phyloP scores from a whole-genome alignment of 768 basidiomycete species.

The Harrya chromipes region DNA sequence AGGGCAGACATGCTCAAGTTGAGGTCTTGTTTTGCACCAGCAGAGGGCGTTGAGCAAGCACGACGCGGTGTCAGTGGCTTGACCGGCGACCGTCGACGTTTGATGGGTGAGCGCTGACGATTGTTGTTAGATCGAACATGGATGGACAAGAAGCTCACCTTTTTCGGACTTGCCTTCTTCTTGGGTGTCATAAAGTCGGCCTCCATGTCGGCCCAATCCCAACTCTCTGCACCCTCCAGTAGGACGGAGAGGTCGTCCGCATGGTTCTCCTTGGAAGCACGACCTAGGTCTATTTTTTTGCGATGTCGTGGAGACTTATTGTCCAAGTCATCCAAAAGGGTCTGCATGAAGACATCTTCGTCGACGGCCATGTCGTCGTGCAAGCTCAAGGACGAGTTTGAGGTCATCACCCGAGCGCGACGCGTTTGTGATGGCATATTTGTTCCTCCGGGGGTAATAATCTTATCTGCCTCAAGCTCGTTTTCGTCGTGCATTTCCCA shows the following conservation, averaged over 20 bases:
- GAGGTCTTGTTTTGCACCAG: slow-evolving; percentile 7
- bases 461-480: slow-evolving; percentile 21
- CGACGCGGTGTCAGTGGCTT: slow-evolving; percentile 14
- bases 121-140: neutral
- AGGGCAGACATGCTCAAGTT: slow-evolving; percentile 47
- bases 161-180: slow-evolving; percentile 37
- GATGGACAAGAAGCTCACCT: slow-evolving; percentile 1
- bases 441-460: slow-evolving; percentile 13
- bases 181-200: slow-evolving; percentile 49
- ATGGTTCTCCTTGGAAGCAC: slow-evolving; percentile 14
- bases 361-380: slow-evolving; percentile 37
- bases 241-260: slow-evolving; percentile 43
- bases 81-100: slow-evolving; percentile 18
- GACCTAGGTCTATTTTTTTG: neutral
- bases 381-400: too few relatives aligned
- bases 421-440: slow-evolving; percentile 26
- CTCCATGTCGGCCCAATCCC: slow-evolving; percentile 65
- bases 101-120: slow-evolving; percentile 11
- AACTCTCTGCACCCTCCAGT: slow-evolving; percentile 64
- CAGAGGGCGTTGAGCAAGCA: slow-evolving; percentile 8
- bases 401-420: slow-evolving; percentile 6
- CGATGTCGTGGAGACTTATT: slow-evolving; percentile 27
- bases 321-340: slow-evolving; percentile 49
- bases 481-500: neutral
- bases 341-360: slow-evolving; percentile 59